Evolutionary conservation across 108 stramenopile genomes (phyloP).

Genomic region (Chaetoceros muelleri): DNA sequence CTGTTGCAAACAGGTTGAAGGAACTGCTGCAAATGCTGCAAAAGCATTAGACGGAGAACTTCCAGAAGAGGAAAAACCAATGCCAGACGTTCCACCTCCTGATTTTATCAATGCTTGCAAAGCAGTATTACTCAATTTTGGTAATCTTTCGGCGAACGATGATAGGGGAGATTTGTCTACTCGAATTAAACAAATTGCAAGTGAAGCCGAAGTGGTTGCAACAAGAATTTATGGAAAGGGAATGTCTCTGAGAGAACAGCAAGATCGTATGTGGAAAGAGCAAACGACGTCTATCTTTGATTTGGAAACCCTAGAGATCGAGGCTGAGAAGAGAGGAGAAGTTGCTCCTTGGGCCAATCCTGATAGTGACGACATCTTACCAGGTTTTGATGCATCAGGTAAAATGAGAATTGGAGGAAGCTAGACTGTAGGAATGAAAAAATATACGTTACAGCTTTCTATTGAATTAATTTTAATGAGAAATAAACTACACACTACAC

Average conservation of each 20-base stretch:
- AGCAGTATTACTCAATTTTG: slow-evolving; percentile 81
- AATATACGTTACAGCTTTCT: not conserved
- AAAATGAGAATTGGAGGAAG: slow-evolving; percentile 75
- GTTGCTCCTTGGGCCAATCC: slow-evolving; percentile 75
- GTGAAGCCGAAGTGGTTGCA: slow-evolving; percentile 81
- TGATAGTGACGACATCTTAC: slow-evolving; percentile 59
- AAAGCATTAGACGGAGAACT: slow-evolving; percentile 74
- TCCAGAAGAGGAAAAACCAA: slow-evolving; percentile 68
- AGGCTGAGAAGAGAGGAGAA: slow-evolving; percentile 70
- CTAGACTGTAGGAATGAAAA: not conserved
- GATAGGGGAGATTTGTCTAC: slow-evolving; percentile 71
- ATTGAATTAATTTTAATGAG: not conserved
- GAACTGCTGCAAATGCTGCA: slow-evolving; percentile 73
- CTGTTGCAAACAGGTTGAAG: slow-evolving; percentile 33
- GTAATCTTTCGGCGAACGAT: slow-evolving; percentile 53
- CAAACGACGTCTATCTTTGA: slow-evolving; percentile 85
- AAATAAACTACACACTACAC: too few relatives aligned
- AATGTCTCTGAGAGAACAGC: slow-evolving; percentile 76
- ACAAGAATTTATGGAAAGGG: slow-evolving; percentile 84
- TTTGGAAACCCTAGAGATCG: slow-evolving; percentile 77
- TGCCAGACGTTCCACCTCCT: slow-evolving; percentile 83
- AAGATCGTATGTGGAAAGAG: slow-evolving; percentile 77
- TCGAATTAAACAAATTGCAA: slow-evolving; percentile 64
- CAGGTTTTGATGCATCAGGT: slow-evolving; percentile 71
- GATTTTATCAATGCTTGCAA: slow-evolving; percentile 86